Percentiles rank a stretch among this genome's conserved stretches.
Conservation (phyloP, 768 basidiomycete genomes). For the Leccinellum rugosiceps region DNA sequence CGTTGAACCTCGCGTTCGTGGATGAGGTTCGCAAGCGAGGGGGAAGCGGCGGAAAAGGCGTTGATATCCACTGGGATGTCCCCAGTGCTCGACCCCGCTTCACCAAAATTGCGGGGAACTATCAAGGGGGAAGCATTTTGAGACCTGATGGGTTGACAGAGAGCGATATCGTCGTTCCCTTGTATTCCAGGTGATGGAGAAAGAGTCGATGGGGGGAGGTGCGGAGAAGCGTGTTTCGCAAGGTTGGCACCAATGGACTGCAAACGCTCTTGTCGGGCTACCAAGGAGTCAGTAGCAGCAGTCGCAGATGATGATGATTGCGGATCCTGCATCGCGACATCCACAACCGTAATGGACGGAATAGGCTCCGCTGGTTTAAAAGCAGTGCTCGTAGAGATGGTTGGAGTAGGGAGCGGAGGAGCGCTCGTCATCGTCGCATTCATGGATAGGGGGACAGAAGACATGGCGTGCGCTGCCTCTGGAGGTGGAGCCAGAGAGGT, state of each 20-base stretch:
- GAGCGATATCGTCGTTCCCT: background rate
- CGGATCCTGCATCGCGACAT: background rate
- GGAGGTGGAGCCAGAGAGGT: slow-evolving; percentile 3
- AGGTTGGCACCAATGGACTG: slow-evolving; percentile 14
- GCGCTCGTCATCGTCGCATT: background rate
- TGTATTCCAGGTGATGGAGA: slow-evolving; percentile 8
- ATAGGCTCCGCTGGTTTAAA: background rate
- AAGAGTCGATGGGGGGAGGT: background rate
- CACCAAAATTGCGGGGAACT: slow-evolving; percentile 3
- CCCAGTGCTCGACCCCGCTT: background rate
- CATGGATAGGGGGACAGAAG: background rate
- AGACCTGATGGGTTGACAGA: background rate
- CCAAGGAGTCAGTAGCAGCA: slow-evolving; percentile 4
- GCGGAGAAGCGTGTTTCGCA: slow-evolving; percentile 5
- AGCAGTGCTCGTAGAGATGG: background rate
- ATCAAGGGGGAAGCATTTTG: background rate
- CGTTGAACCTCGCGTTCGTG: slow-evolving; percentile 11
- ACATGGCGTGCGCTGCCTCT: background rate
- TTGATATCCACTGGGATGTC: background rate
- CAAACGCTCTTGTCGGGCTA: slow-evolving; percentile 12
- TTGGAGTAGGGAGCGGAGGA: slow-evolving; percentile 1
- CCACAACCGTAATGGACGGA: background rate
- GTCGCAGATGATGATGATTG: background rate
- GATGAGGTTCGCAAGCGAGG: background rate
- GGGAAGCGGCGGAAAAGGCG: background rate